These are phyloP conservation scores for Plasmopara halstedii DNA, from an alignment of 352 stramenopile species.

Conservation along the genomic window DNA sequence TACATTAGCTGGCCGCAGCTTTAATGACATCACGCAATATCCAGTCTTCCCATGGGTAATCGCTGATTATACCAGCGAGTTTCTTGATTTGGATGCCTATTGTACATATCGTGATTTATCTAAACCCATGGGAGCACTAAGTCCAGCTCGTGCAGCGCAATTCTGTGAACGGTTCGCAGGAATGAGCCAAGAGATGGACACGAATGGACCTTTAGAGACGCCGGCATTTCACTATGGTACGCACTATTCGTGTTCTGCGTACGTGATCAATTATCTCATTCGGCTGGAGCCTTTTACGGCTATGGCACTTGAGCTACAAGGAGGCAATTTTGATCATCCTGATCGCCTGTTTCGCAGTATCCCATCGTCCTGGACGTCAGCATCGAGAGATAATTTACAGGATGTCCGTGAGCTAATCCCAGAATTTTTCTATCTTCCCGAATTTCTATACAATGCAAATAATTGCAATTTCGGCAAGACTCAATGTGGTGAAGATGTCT, in stretches of 20 bases:
- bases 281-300: slow-evolving; percentile 86
- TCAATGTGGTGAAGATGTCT: slow-evolving; percentile 82
- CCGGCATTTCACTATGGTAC: slow-evolving; percentile 96
- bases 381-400: slow-evolving; percentile 88
- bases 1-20: slow-evolving; percentile 90
- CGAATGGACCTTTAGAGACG: slow-evolving; percentile 27
- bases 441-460: slow-evolving; percentile 78
- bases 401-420: slow-evolving; percentile 76
- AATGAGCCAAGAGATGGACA: slow-evolving; percentile 40
- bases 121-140: slow-evolving; percentile 92
- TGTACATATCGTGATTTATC: slow-evolving; percentile 88
- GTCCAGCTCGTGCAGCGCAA: slow-evolving; percentile 63
- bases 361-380: slow-evolving; percentile 90
- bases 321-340: slow-evolving; percentile 88
- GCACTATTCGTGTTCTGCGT: slow-evolving; percentile 95
- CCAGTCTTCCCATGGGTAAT: slow-evolving; percentile 96
- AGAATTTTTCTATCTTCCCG: slow-evolving; percentile 73
- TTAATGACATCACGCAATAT: slow-evolving; percentile 99
- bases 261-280: slow-evolving; percentile 96
- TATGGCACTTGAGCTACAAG: slow-evolving; percentile 56
- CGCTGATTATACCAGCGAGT: slow-evolving; percentile 80
- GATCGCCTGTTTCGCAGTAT: slow-evolving; percentile 96
- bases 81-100: slow-evolving; percentile 76
- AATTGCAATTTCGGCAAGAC: slow-evolving; percentile 59
- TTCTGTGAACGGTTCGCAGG: slow-evolving; percentile 83